phyloP scores from a whole-genome alignment of 2,329 filamentous ascomycete species.

The Nothophaeocryptopus gaeumannii region DNA sequence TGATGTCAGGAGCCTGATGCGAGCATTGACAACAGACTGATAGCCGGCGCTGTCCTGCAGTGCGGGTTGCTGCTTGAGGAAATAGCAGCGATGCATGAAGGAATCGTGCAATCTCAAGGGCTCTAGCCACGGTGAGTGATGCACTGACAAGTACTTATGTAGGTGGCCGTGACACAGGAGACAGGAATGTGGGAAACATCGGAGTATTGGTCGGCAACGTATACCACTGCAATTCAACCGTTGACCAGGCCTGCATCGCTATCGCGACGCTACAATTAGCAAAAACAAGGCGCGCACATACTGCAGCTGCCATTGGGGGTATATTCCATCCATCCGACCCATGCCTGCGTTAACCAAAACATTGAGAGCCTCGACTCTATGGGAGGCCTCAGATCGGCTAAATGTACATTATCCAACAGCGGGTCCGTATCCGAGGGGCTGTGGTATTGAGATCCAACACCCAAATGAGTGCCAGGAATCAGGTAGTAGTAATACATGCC shows the following conservation, averaged over 20 bases:
- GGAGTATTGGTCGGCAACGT: not conserved
- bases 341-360: constrained; percentile 16
- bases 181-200: not conserved
- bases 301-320: constrained; percentile 21
- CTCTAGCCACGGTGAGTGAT: no score
- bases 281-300: constrained; percentile 17
- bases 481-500: constrained; percentile 19
- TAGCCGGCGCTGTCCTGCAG: no score
- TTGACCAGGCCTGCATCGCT: constrained; percentile 8
- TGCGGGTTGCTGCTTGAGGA: no score
- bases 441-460: constrained; percentile 5
- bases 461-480: constrained; percentile 1
- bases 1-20: no score
- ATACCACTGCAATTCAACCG: constrained; percentile 11
- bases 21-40: no score
- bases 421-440: constrained; percentile 1
- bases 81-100: no score
- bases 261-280: constrained; percentile 11
- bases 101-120: no score
- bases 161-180: not conserved
- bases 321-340: constrained; percentile 16
- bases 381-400: constrained; percentile 9
- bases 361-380: constrained; percentile 11
- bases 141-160: not conserved
- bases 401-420: constrained; percentile 14